Conservation (phyloP, 176 grass and related monocot genomes). For the Triticum urartu region DNA sequence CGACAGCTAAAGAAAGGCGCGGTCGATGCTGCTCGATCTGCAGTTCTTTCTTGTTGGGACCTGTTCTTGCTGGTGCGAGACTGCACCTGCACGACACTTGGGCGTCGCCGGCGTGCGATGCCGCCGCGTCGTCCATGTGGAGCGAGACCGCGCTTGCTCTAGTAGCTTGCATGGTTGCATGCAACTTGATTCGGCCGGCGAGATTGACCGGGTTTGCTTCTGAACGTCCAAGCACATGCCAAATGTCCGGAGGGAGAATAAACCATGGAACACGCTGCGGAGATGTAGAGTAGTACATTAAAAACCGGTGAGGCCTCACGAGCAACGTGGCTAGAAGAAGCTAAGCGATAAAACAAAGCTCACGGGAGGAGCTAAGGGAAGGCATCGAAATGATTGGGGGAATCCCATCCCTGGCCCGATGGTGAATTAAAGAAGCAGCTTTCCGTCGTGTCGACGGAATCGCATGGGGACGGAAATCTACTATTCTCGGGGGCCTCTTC, state of each 20-base stretch:
- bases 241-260: slow-evolving; percentile 16
- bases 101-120: neutral
- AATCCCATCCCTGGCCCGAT: slow-evolving; percentile 30
- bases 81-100: neutral
- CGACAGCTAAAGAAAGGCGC: neutral
- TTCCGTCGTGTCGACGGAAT: slow-evolving; percentile 31
- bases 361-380: slow-evolving; percentile 3
- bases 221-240: slow-evolving; percentile 3
- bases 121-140: slow-evolving; percentile 19
- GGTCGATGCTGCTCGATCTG: neutral
- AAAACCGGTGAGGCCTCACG: neutral
- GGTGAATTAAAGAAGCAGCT: slow-evolving; percentile 27
- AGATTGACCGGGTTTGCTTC: neutral
- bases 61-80: neutral
- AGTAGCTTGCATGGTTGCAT: neutral
- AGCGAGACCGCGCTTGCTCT: neutral
- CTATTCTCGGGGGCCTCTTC: neutral
- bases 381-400: slow-evolving; percentile 46
- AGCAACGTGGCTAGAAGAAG: slow-evolving; percentile 23
- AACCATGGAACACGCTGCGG: neutral
- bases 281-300: too few relatives aligned
- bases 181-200: slow-evolving; percentile 26
- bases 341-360: slow-evolving; percentile 24
- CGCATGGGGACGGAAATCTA: slow-evolving; percentile 19
- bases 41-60: slow-evolving; percentile 5